Percentiles rank a stretch among this genome's conserved stretches.
These are phyloP conservation scores for Phialocephala sp. DNA, from an alignment of 2,329 filamentous ascomycete species.

Conservation along the genomic window DNA sequence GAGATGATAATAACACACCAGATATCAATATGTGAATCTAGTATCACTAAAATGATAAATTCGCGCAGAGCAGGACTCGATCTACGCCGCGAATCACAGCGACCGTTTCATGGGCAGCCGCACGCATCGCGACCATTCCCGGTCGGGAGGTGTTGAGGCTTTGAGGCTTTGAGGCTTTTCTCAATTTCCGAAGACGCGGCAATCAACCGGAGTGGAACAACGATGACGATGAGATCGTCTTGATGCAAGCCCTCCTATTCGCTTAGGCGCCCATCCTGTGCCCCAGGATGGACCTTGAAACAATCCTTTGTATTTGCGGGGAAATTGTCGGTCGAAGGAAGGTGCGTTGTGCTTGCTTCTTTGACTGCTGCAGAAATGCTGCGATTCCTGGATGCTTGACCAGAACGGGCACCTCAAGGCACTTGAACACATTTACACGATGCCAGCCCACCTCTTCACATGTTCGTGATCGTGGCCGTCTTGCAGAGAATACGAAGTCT, in stretches of 20 bases:
- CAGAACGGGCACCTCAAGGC: too few species aligned
- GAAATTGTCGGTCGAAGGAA: neutral
- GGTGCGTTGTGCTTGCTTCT: too few species aligned
- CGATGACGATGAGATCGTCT: neutral
- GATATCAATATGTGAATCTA: neutral
- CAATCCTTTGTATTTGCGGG: slow-evolving; percentile 9
- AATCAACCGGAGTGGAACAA: neutral
- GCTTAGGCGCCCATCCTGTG: too few species aligned
- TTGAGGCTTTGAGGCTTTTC: slow-evolving; percentile 1
- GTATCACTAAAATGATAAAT: neutral
- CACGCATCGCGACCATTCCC: neutral
- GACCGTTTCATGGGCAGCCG: slow-evolving; percentile 9
- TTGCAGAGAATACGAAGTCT: slow-evolving; percentile 3
- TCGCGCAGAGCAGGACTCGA: too few species aligned
- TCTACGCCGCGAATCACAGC: neutral
- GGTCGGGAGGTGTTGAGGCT: slow-evolving; percentile 1
- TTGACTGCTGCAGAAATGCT: too few species aligned
- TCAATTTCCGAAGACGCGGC: neutral
- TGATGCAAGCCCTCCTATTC: neutral
- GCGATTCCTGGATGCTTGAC: too few species aligned
- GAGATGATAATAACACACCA: neutral
- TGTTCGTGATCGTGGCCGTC: neutral
- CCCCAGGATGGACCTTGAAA: neutral
- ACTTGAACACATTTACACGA: neutral
- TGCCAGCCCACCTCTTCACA: neutral